Conservation (phyloP, 345 rosid species). For the Jatropha curcas region DNA sequence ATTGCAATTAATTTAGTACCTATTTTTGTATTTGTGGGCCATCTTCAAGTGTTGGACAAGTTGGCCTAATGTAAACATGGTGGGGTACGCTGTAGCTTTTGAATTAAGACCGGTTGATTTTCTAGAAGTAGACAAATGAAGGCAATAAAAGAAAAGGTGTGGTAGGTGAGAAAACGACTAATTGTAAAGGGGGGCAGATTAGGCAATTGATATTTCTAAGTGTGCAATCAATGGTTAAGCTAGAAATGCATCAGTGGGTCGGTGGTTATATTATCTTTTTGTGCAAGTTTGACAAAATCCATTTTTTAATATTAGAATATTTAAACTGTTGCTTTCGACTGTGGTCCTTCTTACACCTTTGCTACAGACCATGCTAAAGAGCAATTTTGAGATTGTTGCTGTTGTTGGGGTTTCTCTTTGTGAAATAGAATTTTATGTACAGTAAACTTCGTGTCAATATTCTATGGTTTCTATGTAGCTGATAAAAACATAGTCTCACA, state of each 20-base stretch:
- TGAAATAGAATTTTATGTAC: background rate
- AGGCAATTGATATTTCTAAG: background rate
- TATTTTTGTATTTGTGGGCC: background rate
- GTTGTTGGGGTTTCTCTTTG: background rate
- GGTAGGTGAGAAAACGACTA: conserved; percentile 26
- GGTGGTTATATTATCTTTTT: conserved; percentile 6
- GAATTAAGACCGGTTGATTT: background rate
- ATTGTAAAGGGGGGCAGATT: background rate
- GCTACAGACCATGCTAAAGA: too few species aligned
- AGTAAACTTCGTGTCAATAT: background rate
- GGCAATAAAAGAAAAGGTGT: conserved; percentile 13
- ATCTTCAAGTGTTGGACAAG: background rate
- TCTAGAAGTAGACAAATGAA: background rate
- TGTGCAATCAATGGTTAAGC: background rate
- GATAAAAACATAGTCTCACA: background rate
- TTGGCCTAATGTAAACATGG: background rate
- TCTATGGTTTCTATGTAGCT: too few species aligned
- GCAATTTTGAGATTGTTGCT: background rate
- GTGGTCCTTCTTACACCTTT: background rate
- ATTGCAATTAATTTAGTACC: background rate
- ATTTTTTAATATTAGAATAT: background rate
- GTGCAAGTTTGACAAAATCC: conserved; percentile 11
- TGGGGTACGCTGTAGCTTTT: background rate
- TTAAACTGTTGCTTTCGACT: background rate
- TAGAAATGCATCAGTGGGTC: background rate